These are phyloP conservation scores for Musa acuminata DNA, from an alignment of 176 grass and related monocot genomes.

Conservation along the genomic window DNA sequence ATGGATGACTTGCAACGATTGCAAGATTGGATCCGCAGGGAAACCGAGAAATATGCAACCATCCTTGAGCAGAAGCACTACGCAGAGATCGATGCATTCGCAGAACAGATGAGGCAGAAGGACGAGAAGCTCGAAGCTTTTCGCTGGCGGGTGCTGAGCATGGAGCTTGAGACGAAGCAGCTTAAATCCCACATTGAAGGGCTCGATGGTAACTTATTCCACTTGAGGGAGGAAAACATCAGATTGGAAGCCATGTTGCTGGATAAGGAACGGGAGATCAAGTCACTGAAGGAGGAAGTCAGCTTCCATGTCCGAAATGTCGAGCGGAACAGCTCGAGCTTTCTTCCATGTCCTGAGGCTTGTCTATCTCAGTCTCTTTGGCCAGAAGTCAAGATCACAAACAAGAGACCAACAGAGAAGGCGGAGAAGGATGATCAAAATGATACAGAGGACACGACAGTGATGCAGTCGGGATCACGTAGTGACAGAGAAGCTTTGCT, in stretches of 20 bases:
- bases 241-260: slow-evolving; percentile 34
- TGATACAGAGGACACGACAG: not conserved
- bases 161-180: slow-evolving; percentile 40
- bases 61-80: slow-evolving; percentile 47
- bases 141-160: slow-evolving; percentile 57
- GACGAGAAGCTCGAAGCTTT: slow-evolving; percentile 68
- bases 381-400: slow-evolving; percentile 15
- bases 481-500: not conserved
- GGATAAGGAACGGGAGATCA: slow-evolving; percentile 36
- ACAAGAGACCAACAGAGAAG: not conserved
- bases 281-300: slow-evolving; percentile 37
- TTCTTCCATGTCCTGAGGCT: not conserved
- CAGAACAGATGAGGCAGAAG: slow-evolving; percentile 66
- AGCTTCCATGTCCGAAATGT: not conserved
- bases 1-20: slow-evolving; percentile 44
- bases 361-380: not conserved
- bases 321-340: not conserved
- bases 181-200: slow-evolving; percentile 50
- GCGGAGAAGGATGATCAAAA: not conserved
- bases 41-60: slow-evolving; percentile 53
- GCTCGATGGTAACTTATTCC: slow-evolving; percentile 37
- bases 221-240: slow-evolving; percentile 27
- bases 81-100: slow-evolving; percentile 72
- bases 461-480: not conserved
- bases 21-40: slow-evolving; percentile 73